Percentiles rank a stretch among this genome's conserved stretches.
These are phyloP conservation scores for Leccinum ponderosum DNA, from an alignment of 1,284 basidiomycete species.

Conservation along the genomic window DNA sequence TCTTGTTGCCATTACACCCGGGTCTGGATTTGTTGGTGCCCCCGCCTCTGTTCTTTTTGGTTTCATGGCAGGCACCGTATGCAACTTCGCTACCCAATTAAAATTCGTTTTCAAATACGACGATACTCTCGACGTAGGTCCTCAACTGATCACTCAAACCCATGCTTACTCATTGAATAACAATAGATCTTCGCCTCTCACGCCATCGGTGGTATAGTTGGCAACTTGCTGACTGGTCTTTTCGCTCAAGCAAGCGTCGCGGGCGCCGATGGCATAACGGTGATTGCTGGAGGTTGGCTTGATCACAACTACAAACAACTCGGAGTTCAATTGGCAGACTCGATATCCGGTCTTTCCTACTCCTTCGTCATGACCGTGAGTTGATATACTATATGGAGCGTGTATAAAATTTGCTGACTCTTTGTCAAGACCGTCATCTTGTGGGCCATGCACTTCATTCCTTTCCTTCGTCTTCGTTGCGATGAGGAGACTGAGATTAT, in stretches of 20 bases:
- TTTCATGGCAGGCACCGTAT: constrained; percentile 78
- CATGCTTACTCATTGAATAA: background rate
- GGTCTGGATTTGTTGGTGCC: constrained; percentile 85
- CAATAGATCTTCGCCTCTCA: constrained; percentile 86
- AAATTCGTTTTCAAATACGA: constrained; percentile 80
- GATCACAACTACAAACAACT: constrained; percentile 85
- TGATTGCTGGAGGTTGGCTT: constrained; percentile 87
- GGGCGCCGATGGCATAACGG: constrained; percentile 75
- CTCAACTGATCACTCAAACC: background rate
- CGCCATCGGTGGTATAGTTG: constrained; percentile 85
- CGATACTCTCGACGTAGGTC: constrained; percentile 73
- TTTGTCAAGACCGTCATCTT: constrained; percentile 72
- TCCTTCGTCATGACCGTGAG: constrained; percentile 81
- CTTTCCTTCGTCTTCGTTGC: constrained; percentile 77
- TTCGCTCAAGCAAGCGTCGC: constrained; percentile 90
- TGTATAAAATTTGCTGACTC: constrained; percentile 5
- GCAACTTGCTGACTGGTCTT: constrained; percentile 83
- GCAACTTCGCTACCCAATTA: constrained; percentile 95
- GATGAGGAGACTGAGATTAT: constrained; percentile 87
- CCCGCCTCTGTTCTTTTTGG: constrained; percentile 87
- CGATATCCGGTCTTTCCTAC: constrained; percentile 70
- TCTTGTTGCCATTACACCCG: constrained; percentile 91
- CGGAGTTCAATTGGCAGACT: constrained; percentile 87
- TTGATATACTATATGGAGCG: constrained; percentile 7
- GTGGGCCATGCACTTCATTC: constrained; percentile 93